Percentiles rank a stretch among this genome's conserved stretches.
Conservation (phyloP, 768 basidiomycete genomes). For the Leccinum longicurvipes region DNA sequence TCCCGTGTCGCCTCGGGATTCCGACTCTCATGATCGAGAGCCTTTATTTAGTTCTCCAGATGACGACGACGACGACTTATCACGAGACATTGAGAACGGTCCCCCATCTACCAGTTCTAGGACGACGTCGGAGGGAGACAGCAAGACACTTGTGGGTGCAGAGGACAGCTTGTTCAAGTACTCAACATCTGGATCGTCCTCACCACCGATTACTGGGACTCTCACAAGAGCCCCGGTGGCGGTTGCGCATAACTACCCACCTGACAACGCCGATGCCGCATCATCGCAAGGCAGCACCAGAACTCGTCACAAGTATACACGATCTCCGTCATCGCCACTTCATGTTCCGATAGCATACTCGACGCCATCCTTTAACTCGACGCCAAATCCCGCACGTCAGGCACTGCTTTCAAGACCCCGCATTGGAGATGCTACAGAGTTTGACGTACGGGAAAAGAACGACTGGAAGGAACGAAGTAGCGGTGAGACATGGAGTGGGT, state of each 20-base stretch:
- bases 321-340: slow-evolving; percentile 41
- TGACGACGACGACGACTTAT: slow-evolving; percentile 41
- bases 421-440: slow-evolving; percentile 9
- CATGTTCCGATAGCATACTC: slow-evolving; percentile 28
- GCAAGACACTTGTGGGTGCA: slow-evolving; percentile 16
- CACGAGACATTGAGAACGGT: slow-evolving; percentile 47
- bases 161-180: slow-evolving; percentile 17
- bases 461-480: slow-evolving; percentile 51
- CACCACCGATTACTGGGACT: slow-evolving; percentile 7
- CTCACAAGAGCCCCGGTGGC: slow-evolving; percentile 3
- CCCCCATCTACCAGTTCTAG: slow-evolving; percentile 35
- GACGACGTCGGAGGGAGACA: slow-evolving; percentile 29
- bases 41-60: slow-evolving; percentile 64
- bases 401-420: slow-evolving; percentile 1
- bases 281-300: slow-evolving; percentile 18
- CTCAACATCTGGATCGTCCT: slow-evolving; percentile 12
- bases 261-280: slow-evolving; percentile 43
- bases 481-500: slow-evolving; percentile 48
- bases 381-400: slow-evolving; percentile 5
- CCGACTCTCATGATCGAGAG: slow-evolving; percentile 47
- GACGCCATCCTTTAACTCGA: slow-evolving; percentile 31
- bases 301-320: slow-evolving; percentile 26
- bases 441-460: slow-evolving; percentile 41
- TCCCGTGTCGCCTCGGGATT: slow-evolving; percentile 35
- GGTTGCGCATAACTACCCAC: slow-evolving; percentile 49